phyloP scores from a whole-genome alignment of 371 early-diverging fungal genomes.

The Mucor lusitanicus region DNA sequence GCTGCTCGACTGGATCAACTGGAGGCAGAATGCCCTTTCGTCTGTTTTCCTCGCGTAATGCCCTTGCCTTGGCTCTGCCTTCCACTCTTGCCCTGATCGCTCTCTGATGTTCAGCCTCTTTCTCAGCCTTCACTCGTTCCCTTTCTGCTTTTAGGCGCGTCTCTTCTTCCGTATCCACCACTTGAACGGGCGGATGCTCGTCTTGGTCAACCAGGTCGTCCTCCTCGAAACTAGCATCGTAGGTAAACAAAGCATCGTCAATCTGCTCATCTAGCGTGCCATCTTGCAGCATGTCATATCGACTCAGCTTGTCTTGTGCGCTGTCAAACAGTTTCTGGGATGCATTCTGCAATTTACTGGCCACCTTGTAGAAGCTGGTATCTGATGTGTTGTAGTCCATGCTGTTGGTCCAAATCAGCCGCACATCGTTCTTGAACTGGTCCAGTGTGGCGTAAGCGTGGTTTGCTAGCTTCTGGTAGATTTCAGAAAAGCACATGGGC shows the following conservation, averaged over 20 bases:
- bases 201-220: background rate
- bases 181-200: background rate
- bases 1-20: background rate
- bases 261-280: constrained; percentile 2
- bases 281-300: background rate
- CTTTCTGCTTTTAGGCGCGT: background rate
- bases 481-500: constrained; percentile 61
- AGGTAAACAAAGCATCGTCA: constrained; percentile 12
- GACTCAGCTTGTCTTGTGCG: constrained; percentile 1
- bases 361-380: constrained; percentile 71
- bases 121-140: background rate
- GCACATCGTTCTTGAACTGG: constrained; percentile 56
- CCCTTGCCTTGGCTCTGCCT: background rate
- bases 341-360: constrained; percentile 25
- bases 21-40: background rate
- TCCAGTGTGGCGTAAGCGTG: constrained; percentile 41
- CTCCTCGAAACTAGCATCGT: background rate
- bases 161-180: background rate
- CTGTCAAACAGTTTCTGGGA: constrained; percentile 1
- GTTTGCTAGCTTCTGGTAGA: constrained; percentile 39
- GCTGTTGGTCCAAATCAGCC: constrained; percentile 75
- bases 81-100: background rate
- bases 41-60: background rate
- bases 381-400: constrained; percentile 74
- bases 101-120: background rate